Base-by-base conservation (phyloP, 768 basidiomycete species). In the Phlebiopsis flavidoalba region DNA sequence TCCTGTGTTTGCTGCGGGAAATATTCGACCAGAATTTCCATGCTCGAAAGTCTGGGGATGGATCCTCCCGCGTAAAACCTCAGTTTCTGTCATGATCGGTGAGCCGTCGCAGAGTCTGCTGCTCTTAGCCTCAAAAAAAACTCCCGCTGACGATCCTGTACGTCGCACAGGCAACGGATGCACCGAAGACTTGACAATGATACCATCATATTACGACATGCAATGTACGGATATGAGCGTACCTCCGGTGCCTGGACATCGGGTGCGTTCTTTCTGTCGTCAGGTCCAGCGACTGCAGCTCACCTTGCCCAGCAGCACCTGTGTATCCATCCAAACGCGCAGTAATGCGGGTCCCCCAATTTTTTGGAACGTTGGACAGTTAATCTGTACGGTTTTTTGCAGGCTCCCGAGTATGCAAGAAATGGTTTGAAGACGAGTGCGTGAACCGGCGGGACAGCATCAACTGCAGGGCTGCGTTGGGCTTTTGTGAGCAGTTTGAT, bases 41-140 rank as follows among this genome's bases (percentile, higher is more conserved):
- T 64, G 56, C 69, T 82, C 14, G 68, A 67, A 5, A 67, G 66
- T 8, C 82, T 75, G 11, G 88, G 79, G 59, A 69, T 77, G 69
- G 79, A 71, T 35, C 83, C 80, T 48, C n/a, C n/a, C n/a, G n/a
- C n/a, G 78, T 76, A 48, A 83, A n/a, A 83, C 64, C 66, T 84
- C 24, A 71, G 73, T 5, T n/a, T 83, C 83, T 3, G 64, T 78
- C n/a, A 76, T 83, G 71, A 77, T 85, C n/a, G 83, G 80, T 79
- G 60, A 8, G 72, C 14, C 62, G 70, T 63, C 21, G 36, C 17
- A 8, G 33, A 12, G 5, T 8, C 1, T n/a, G n/a, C n/a, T n/a
- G n/a, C n/a, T 1, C 40, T 14, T 3, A 0, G 46, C 26, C 14
- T 2, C 2, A 2, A 2, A 31, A 31, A 31, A 31, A 31, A 6